Base-by-base conservation (phyloP, 805 yeast species). In the Saitoella complicata region DNA sequence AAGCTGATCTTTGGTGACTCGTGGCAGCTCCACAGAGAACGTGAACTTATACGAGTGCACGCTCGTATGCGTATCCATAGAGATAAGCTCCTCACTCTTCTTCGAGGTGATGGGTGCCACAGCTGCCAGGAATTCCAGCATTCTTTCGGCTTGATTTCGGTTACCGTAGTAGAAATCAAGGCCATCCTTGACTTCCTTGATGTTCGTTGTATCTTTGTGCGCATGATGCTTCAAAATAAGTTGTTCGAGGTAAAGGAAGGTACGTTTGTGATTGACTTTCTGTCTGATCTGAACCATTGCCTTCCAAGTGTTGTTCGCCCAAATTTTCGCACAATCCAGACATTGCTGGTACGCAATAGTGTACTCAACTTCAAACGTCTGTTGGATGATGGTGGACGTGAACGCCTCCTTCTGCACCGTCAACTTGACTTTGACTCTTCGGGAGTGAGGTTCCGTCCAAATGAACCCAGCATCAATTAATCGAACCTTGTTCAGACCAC, bases 381-480 rank as follows among this genome's bases (percentile, higher is more conserved):
- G 98, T 60, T 93, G 96, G 33, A 91, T 76, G 51, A 88, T 81
- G 30, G 95, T 84, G 58, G 84, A 85, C 31, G 79, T 70, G 75
- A 86, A 78, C 29, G 95, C 96, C 37, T 43, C 98, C 53, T 96
- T 96, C 64, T 88, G 97, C 32, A 91, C 95, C 0, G 96, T 85
- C 45, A 91, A 65, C 58, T 87, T 86, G 51, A 93, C 76, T 62
- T 86, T 77, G 49, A 88, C 76, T 69, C 99, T 79, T 63, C 98
- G 75, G 31, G 96, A 86, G 63, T 91, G 99, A 3, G 99, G 98
- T 66, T 91, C 99, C 1, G 99, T 91, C 99, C 99, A 91, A 49
- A 93, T 76, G 56, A 87, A 91, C 5, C 87, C 74, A 2, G 98
- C 99, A 65, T 91, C 97, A 38, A 85, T 76, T 48, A 91, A 68